Evolutionary conservation across 495 filamentous ascomycete species (phyloP), one percentile per base, ranked within the genome.

Genomic region (Acidomyces sp.): DNA sequence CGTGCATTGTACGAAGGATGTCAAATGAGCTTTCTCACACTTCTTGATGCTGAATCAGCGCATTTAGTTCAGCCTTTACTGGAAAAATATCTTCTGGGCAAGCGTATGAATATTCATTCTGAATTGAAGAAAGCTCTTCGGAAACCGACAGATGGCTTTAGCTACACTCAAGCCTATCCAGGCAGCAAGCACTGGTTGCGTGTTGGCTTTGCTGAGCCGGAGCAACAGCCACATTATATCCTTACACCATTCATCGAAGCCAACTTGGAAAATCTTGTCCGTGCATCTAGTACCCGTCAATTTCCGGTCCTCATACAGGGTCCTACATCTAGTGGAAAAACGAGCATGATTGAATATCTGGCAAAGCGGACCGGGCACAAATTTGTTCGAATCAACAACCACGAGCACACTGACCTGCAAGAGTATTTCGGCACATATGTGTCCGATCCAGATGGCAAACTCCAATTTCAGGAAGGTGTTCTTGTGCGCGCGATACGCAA

Each of bases 331-430:
- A 78, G 85, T 23, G 92, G 92, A 40, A 99, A 99, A 61, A 99
- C 92, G 0, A 94, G 87, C 56, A 95, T 99, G 92, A 88, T 99
- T 37, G 88, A 95, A 57, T 93, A 93, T 56, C 71, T 99, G 21
- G 92, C 92, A 4, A 90, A 90, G 56, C 80, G 83, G 33, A 94
- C 85, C 19, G 92, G 92, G 2, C 93, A 99, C 53, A 87, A 84
- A 53, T 96, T 95, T 49, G 84, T 99, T 26, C 76, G 92, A 41
- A 95, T 99, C 65, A 99, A 99, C 64, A 99, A 99, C 52, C 92
- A 99, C 57, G 92, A 99, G 51, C 88, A 96, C 55, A 96, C 92
- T 0, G 92, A 99, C 60, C 67, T 99, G 21, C 92, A 99, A 58
- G 92, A 99, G 55, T 99, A 99, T 53, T 68, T 99, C 1, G 92